A percentile compares a stretch with the other conserved stretches of the same genome.
Evolutionary conservation across 1,139 yeast species (phyloP).

Genomic region (Yamadazyma songkhlaensis): DNA sequence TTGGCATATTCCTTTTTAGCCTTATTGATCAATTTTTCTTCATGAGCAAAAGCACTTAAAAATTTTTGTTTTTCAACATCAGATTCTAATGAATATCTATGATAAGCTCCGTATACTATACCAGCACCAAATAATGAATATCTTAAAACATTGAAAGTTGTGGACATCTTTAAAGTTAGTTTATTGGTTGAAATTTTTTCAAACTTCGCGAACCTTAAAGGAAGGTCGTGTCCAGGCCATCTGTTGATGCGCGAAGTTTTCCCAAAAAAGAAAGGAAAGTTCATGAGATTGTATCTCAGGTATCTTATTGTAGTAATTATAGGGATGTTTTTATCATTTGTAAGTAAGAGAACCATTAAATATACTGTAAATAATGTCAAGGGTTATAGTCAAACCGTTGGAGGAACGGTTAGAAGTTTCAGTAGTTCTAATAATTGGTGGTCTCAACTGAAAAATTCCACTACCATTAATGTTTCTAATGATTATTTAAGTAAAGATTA

Average conservation of each 20-base stretch:
- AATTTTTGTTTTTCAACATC: conserved; percentile 59
- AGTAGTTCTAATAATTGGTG: conserved; percentile 10
- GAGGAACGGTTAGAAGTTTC: conserved; percentile 9
- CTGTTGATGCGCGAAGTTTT: neutral
- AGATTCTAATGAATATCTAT: conserved; percentile 67
- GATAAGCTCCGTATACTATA: conserved; percentile 83
- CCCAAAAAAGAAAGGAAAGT: neutral
- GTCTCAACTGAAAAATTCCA: conserved; percentile 12
- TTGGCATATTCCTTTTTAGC: conserved; percentile 89
- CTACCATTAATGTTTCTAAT: conserved; percentile 16
- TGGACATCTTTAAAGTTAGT: conserved; percentile 11
- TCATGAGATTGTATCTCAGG: neutral
- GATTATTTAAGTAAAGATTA: conserved; percentile 24
- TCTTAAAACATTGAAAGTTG: conserved; percentile 69
- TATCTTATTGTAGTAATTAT: conserved; percentile 21
- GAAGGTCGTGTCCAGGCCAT: neutral
- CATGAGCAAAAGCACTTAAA: conserved; percentile 57
- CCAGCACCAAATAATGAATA: conserved; percentile 92
- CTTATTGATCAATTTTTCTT: conserved; percentile 75
- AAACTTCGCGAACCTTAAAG: neutral
- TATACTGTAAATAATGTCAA: no score
- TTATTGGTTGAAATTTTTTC: conserved; percentile 8
- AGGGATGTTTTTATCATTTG: conserved; percentile 29
- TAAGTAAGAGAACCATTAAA: conserved; percentile 21
- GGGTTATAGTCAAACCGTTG: neutral